Percentiles rank a stretch among this genome's conserved stretches.
phyloP scores from a whole-genome alignment of 192 early-diverging fungal species.

The Rhizophagus clarus region DNA sequence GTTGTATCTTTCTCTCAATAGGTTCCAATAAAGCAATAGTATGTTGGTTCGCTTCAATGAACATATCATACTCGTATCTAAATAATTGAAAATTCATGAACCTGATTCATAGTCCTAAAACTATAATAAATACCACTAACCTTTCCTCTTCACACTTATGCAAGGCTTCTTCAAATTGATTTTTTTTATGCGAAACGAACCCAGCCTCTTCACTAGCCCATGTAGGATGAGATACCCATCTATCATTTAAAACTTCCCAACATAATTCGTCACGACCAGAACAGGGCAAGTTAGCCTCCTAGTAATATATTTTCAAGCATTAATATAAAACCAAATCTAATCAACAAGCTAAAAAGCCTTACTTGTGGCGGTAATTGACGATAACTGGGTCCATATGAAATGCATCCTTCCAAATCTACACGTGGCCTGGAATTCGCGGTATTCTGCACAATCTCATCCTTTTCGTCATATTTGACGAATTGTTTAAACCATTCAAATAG shows the following conservation, averaged over 20 bases:
- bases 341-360: slow-evolving; percentile 32
- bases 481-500: slow-evolving; percentile 95
- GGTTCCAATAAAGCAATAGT: slow-evolving; percentile 90
- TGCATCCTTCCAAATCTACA: slow-evolving; percentile 62
- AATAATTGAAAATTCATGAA: not conserved
- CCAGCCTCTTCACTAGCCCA: slow-evolving; percentile 90
- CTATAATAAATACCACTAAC: slow-evolving; percentile 32
- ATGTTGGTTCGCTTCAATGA: slow-evolving; percentile 92
- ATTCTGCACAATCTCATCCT: slow-evolving; percentile 67
- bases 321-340: not conserved
- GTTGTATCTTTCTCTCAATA: slow-evolving; percentile 80
- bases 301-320: not conserved
- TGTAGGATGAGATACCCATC: slow-evolving; percentile 92
- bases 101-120: not conserved
- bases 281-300: slow-evolving; percentile 65
- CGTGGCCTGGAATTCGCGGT: slow-evolving; percentile 61
- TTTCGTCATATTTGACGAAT: slow-evolving; percentile 81
- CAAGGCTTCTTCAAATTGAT: slow-evolving; percentile 89
- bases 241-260: slow-evolving; percentile 95
- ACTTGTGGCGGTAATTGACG: slow-evolving; percentile 65
- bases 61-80: slow-evolving; percentile 90
- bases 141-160: slow-evolving; percentile 96
- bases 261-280: slow-evolving; percentile 92
- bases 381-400: slow-evolving; percentile 74
- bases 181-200: slow-evolving; percentile 91